Evolutionary conservation across 2,329 filamentous ascomycete species (phyloP), one percentile per base, ranked within the genome.

Genomic region (Trichoderma polysporum): DNA sequence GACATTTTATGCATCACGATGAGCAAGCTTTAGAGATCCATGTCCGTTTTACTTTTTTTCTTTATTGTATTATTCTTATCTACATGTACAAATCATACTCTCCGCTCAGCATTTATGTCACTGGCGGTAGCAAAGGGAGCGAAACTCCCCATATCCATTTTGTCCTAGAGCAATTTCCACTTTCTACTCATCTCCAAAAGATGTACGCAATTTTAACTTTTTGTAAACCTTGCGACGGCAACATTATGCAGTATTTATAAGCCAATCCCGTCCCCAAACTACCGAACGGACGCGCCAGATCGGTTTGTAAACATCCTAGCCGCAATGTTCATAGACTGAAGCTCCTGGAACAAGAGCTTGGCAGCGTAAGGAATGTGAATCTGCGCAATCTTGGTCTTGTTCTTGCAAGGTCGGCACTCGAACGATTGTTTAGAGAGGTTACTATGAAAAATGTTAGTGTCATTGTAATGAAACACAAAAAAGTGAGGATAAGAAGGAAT

Each of bases 321-420:
- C 12, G 95, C 94, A 79, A 99, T 98, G 79, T 98, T 98, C 95
- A 99, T 99, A 58, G 93, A 90, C 76, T 94, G 92, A 72, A 99
- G 83, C 83, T 99, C 95, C 83, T 99, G 95, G 90, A 99, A 99
- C 59, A 99, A 88, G 58, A 99, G 85, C 83, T 99, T 99, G 69
- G 95, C 95, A 2, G 95, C 95, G 77, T 99, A 99, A 0, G 95
- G 95, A 71, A 99, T 97, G 78, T 98, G 93, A 66, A 99, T 91
- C 80, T 99, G 95, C 5, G 94, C 95, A 78, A 99, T 98, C 83
- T 92, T 93, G 70, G 94, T 97, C 87, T 98, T 98, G 85, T 99
- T 99, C 84, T 96, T 95, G 87, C 95, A 99, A 37, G 95, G 93
- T 66, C 95, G 88, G 80, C 95, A 99, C 80, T 98, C 94, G 77